A percentile compares a stretch with the other conserved stretches of the same genome.
These are phyloP conservation scores for Entomortierella beljakovae DNA, from an alignment of 192 early-diverging fungal species.

Conservation along the genomic window DNA sequence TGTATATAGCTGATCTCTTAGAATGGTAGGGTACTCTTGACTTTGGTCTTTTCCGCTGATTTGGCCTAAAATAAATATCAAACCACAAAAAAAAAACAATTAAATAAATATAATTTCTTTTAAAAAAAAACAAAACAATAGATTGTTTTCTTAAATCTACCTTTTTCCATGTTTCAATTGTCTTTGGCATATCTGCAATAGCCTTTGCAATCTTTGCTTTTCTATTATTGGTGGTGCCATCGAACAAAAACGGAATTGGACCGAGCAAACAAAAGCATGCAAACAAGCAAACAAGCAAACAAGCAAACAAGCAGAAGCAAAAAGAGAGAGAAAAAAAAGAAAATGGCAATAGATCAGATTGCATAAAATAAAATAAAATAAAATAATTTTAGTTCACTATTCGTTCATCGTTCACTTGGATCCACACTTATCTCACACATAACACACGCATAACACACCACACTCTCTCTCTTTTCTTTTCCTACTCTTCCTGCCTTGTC, in stretches of 20 bases:
- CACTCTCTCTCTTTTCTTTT: background rate
- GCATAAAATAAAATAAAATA: background rate
- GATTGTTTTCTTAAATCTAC: slow-evolving; percentile 11
- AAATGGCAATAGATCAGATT: background rate
- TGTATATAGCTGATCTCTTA: slow-evolving; percentile 1
- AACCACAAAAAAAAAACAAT: slow-evolving; percentile 2
- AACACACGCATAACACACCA: no score
- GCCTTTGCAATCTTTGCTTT: slow-evolving; percentile 57
- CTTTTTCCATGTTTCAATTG: slow-evolving; percentile 57
- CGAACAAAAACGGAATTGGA: no score
- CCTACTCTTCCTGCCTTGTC: background rate
- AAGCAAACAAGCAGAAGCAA: background rate
- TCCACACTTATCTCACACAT: no score
- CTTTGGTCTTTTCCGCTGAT: slow-evolving; percentile 45
- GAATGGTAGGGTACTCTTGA: slow-evolving; percentile 52
- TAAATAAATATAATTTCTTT: background rate
- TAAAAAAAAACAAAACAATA: background rate
- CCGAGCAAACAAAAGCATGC: no score
- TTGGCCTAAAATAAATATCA: slow-evolving; percentile 24
- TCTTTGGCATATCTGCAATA: slow-evolving; percentile 59
- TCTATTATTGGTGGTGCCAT: slow-evolving; percentile 9
- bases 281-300: no score
- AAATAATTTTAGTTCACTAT: background rate
- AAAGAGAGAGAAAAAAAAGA: background rate
- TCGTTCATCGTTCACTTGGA: no score